Evolutionary conservation across 177 flowering plant genomes (phyloP), one percentile per base, ranked within the genome.

Genomic region (Vitis hybrid): DNA sequence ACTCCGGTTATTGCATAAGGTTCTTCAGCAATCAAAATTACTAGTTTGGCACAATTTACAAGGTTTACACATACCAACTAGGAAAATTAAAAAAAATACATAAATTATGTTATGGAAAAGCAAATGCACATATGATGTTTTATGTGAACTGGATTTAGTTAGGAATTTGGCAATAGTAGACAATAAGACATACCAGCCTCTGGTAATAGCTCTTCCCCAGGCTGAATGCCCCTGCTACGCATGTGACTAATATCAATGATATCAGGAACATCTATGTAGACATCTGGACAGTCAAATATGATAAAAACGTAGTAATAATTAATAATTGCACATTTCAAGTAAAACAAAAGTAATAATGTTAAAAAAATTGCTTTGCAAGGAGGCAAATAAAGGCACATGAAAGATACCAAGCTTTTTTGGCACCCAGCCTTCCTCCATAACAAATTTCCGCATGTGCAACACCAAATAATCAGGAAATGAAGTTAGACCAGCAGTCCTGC

Each of bases 341-440:
- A 56, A 17, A 21, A 4, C 1, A 61, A 52, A 6, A 58, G 40
- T 35, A 35, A 35, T 35, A 4, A 35, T 35, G 40, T 35, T 4
- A 35, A 35, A 35, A 35, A 35, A 35, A 0, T 35, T 35, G 40
- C 40, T 35, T 35, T 19, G 14, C 54, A 54, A 49, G 9, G 17
- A 52, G 52, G 51, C 11, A 18, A 54, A 60, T 3, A 30, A 35
- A 56, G 54, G 40, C 64, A 35, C 14, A 15, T 11, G 15, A 66
- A 75, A 69, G 4, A 50, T 83, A 93, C 98, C 99, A 64, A 96
- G 92, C 77, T 96, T 96, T 77, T 93, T 96, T 4, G 99, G 99
- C 46, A 96, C 99, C 99, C 99, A 96, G 72, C 99, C 99, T 40
- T 57, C 97, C 75, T 86, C 99, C 98, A 93, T 80, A 7, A 93